Base-by-base conservation (phyloP, 2,329 filamentous ascomycete genomes). In the Thielaviopsis punctulata region DNA sequence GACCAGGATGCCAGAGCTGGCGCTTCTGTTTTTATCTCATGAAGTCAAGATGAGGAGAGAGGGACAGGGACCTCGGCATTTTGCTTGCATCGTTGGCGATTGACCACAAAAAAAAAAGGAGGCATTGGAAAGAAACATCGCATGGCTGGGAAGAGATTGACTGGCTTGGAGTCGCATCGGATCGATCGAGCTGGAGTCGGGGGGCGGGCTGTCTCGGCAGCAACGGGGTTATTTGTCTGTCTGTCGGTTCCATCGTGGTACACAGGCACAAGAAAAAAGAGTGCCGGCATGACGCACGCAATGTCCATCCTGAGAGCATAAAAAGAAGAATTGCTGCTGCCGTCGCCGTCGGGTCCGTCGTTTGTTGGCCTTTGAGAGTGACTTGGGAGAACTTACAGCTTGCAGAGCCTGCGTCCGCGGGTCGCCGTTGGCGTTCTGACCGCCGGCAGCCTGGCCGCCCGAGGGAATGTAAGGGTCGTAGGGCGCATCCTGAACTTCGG, bases 391-490 rank as follows among this genome's bases (percentile, higher is more conserved):
- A 58, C 86, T 73, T 83, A 95, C 87, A 69, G 82, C 83, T 77
- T 94, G 86, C 60, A 94, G 76, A 58, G 83, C 84, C 58, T 74
- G 70, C 52, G 76, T 73, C 65, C 76, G 68, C 56, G 67, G 66
- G 65, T 68, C 76, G 58, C 67, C 73, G 59, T 59, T 63, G 56
- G 62, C 68, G 65, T 69, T 66, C 59, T 66, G 65, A 59, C 63
- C 60, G 55, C 67, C 66, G 55, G 61, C 62, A 51, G 69, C 66
- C 30, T 53, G 48, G n/a, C 52, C 52, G 25, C 52, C 51, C 65
- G 77, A 79, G 64, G 86, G 86, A 67, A 90, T 89, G 71, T 92
- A 93, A 58, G 86, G 86, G 69, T 93, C 86, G 69, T 93, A 93
- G 60, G 86, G 86, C 64, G 74, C 69, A 55, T 76, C 72, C 59